Evolutionary conservation across 345 rosid species (phyloP).

Genomic region (Draba incana): DNA sequence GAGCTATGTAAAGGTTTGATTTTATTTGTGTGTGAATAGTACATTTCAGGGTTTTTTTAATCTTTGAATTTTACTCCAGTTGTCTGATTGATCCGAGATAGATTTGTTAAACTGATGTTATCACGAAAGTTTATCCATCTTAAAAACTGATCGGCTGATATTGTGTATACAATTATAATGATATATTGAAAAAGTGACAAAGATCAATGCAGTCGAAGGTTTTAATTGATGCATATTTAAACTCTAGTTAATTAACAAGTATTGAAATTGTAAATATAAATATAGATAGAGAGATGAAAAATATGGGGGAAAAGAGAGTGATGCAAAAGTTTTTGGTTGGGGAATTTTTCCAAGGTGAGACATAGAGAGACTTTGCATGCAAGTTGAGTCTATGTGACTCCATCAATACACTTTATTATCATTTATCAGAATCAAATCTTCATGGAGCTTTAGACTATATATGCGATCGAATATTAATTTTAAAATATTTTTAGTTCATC

Average conservation of each 20-base stretch:
- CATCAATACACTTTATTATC: conserved; percentile 2
- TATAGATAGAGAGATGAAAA: neutral
- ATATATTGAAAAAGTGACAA: conserved; percentile 4
- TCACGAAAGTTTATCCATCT: neutral
- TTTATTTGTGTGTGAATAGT: no score
- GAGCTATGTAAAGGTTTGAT: no score
- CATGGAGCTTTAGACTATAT: conserved; percentile 12
- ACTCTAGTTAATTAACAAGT: conserved; percentile 18
- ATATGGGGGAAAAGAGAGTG: conserved; percentile 11
- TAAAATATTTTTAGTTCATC: neutral
- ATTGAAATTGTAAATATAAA: neutral
- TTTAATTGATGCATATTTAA: conserved; percentile 9
- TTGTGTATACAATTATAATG: neutral
- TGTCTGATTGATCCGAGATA: no score
- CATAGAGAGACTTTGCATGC: conserved; percentile 12
- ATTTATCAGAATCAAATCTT: conserved; percentile 30
- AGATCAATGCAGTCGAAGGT: neutral
- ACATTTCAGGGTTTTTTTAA: no score
- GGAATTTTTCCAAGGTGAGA: conserved; percentile 12
- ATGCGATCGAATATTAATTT: conserved; percentile 22
- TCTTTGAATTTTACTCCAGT: no score
- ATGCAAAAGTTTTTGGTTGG: neutral
- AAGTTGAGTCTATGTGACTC: conserved; percentile 34
- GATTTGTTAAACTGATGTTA: neutral
- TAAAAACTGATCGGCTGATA: neutral